Evolutionary conservation across 768 basidiomycete species (phyloP), one percentile per base, ranked within the genome.

Genomic region (Calocybe indica): DNA sequence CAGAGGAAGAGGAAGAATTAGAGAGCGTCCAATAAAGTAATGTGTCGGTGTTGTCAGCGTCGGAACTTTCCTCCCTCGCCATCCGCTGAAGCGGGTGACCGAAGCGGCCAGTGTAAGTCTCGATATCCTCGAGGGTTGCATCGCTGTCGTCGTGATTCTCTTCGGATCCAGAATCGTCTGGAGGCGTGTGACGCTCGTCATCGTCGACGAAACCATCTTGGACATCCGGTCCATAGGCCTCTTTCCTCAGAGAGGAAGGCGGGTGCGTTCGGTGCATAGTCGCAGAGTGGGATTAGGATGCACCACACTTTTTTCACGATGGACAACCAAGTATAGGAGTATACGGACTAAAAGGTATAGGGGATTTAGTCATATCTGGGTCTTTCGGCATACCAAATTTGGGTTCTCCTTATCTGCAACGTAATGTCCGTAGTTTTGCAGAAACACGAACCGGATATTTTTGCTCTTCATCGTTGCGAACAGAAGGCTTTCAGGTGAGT

Each of bases 51-150:
- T 46, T 42, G 12, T 59, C 59, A 46, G 57, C 54, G 48, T 61
- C 58, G 36, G 55, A 56, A 44, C 58, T 62, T 32, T 53, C 60
- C 8, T 55, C 39, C 22, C 66, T 61, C 7, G 60, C 57, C 58
- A 72, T 65, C 33, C 69, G 64, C 42, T 67, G 56, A 9, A 70
- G 52, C 8, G 66, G 65, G 46, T 66, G 58, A 15, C 68, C 68
- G 53, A 69, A 65, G 31, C 48, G 49, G 1, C 22, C 22, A 22
- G 47, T 39, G 15, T 46, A 42, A 5, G 53, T 37, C 10, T 58
- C 64, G 5, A 35, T 37, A 36, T 68, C 62, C 14, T 68, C 66
- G 12, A 67, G 58, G 7, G 69, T 68, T 1, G 62, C 56, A 39
- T 68, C 63, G 32, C 64, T 66, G 7, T 55, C 57, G 22, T 46